A percentile compares a stretch with the other conserved stretches of the same genome.
Evolutionary conservation across 2,329 filamentous ascomycete genomes (phyloP).

Genomic region (Fusarium albidum): DNA sequence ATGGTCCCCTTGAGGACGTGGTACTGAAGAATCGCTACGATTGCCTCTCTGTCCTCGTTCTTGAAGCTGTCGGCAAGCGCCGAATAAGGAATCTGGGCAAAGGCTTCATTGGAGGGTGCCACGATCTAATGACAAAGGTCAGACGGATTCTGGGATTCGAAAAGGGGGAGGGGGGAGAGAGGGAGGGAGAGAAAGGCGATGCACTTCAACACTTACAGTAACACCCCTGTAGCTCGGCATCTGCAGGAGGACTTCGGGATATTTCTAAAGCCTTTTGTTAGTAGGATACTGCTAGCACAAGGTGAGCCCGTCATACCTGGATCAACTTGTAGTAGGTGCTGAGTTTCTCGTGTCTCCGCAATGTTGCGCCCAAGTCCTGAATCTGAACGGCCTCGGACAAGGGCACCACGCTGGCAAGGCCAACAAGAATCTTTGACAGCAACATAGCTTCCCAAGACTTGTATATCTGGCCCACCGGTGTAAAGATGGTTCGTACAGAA

Average conservation of each 20-base stretch:
- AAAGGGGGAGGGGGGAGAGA: neutral
- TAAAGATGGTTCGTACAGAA: neutral
- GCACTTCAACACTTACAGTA: conserved; percentile 52
- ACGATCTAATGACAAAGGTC: conserved; percentile 51
- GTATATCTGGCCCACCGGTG: neutral
- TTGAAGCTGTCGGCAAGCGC: conserved; percentile 57
- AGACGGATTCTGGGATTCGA: neutral
- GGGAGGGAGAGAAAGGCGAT: too few species aligned
- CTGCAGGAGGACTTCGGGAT: conserved; percentile 54
- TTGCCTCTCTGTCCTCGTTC: conserved; percentile 53
- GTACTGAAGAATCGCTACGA: conserved; percentile 64
- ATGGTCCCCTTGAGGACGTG: conserved; percentile 66
- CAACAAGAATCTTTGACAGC: conserved; percentile 26
- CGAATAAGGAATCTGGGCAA: conserved; percentile 62
- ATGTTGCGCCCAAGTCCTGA: conserved; percentile 49
- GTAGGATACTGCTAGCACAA: neutral
- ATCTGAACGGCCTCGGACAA: conserved; percentile 30
- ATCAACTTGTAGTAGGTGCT: conserved; percentile 55
- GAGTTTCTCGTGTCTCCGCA: conserved; percentile 51
- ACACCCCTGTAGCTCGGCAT: conserved; percentile 54
- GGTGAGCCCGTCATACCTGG: conserved; percentile 42
- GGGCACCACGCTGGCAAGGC: conserved; percentile 34
- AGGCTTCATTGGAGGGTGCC: conserved; percentile 65
- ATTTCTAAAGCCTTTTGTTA: conserved; percentile 48
- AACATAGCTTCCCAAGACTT: conserved; percentile 21